These are phyloP conservation scores for Xylaria multiplex DNA, from an alignment of 2,329 filamentous ascomycete genomes.

Conservation along the genomic window DNA sequence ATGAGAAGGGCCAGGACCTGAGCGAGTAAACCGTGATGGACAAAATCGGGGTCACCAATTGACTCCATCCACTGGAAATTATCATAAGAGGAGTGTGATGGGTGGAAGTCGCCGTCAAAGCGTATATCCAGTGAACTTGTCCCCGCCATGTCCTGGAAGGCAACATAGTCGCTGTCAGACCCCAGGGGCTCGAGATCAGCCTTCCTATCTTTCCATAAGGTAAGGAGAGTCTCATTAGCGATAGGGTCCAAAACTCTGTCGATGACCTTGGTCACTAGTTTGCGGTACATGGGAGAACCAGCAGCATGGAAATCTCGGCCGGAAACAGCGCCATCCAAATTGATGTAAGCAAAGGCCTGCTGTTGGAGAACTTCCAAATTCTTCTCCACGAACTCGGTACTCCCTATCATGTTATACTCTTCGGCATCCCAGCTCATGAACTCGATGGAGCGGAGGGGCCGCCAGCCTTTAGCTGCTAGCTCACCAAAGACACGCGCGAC, in stretches of 20 bases:
- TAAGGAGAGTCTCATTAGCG: conserved; percentile 75
- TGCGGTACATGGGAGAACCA: conserved; percentile 82
- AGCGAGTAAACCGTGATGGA: conserved; percentile 81
- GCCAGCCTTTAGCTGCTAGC: conserved; percentile 81
- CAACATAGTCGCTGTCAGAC: conserved; percentile 82
- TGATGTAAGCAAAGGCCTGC: conserved; percentile 87
- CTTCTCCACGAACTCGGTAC: conserved; percentile 93
- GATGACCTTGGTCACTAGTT: conserved; percentile 76
- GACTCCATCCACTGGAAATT: conserved; percentile 86
- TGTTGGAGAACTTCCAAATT: conserved; percentile 77
- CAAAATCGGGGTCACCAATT: conserved; percentile 83
- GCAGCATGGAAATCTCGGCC: conserved; percentile 79
- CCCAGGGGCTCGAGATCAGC: conserved; percentile 74
- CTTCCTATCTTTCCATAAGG: conserved; percentile 77
- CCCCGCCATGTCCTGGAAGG: conserved; percentile 92
- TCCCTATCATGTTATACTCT: conserved; percentile 93
- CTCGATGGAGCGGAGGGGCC: conserved; percentile 91
- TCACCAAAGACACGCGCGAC: conserved; percentile 85
- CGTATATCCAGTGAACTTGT: conserved; percentile 87
- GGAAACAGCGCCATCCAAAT: conserved; percentile 84
- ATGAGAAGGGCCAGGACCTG: conserved; percentile 85
- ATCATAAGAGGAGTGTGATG: conserved; percentile 88
- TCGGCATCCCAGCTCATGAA: conserved; percentile 97
- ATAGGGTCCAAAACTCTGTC: conserved; percentile 78
- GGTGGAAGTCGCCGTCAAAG: conserved; percentile 74